These are phyloP conservation scores for Fusarium verticillioides DNA, from an alignment of 2,329 filamentous ascomycete species.

Conservation along the genomic window DNA sequence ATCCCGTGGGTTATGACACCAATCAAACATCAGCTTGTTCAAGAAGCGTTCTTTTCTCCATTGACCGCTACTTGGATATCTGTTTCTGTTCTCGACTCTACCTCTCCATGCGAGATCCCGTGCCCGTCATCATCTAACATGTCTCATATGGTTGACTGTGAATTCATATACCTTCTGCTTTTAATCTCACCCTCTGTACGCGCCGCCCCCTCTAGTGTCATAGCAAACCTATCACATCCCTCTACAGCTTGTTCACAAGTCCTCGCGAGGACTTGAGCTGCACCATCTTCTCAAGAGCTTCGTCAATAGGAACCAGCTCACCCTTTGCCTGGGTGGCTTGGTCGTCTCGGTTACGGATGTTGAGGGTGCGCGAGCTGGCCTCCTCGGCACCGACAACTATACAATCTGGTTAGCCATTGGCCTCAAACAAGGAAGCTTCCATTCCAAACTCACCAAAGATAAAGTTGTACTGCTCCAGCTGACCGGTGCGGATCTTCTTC, in stretches of 20 bases:
- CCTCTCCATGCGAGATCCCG: constrained; percentile 19
- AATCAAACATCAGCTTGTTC: neutral
- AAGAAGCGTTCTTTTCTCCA: constrained; percentile 20
- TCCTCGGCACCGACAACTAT: constrained; percentile 71
- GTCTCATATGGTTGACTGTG: constrained; percentile 32
- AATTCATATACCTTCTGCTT: constrained; percentile 34
- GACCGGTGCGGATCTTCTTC: constrained; percentile 88
- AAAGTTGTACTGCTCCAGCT: constrained; percentile 85
- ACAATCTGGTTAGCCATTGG: constrained; percentile 25
- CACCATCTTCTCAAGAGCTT: constrained; percentile 66
- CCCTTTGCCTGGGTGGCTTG: constrained; percentile 70
- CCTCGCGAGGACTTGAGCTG: constrained; percentile 62
- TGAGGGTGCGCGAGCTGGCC: constrained; percentile 68
- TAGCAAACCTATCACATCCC: constrained; percentile 11
- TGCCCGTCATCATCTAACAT: constrained; percentile 26
- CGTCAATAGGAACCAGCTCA: constrained; percentile 66
- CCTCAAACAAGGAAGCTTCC: neutral
- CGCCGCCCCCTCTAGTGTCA: constrained; percentile 11
- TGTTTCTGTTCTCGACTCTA: constrained; percentile 11
- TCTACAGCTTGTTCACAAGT: constrained; percentile 51
- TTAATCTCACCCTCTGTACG: constrained; percentile 26
- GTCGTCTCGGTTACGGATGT: constrained; percentile 73
- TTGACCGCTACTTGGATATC: constrained; percentile 33
- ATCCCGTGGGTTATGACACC: constrained; percentile 7
- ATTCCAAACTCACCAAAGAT: constrained; percentile 69